These are phyloP conservation scores for Fraxinus baroniana DNA, from an alignment of 305 asterid genomes.

Conservation along the genomic window DNA sequence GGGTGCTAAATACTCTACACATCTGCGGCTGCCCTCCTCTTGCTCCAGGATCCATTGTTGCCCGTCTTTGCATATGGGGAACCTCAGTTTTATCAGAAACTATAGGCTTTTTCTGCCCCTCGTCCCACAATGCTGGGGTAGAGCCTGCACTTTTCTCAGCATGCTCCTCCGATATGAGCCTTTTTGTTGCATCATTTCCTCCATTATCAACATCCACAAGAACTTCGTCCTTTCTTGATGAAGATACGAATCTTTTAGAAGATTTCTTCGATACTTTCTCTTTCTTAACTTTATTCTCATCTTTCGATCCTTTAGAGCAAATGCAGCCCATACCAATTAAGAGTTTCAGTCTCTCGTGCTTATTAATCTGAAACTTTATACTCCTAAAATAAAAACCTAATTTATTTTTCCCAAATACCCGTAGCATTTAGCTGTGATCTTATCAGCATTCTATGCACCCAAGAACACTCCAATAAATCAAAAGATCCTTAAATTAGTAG, in stretches of 20 bases:
- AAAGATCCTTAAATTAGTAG: constrained; percentile 15
- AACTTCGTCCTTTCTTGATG: constrained; percentile 53
- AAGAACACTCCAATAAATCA: constrained; percentile 14
- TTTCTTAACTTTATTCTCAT: constrained; percentile 36
- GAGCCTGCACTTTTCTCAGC: constrained; percentile 61
- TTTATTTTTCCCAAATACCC: constrained; percentile 27
- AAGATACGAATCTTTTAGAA: constrained; percentile 43
- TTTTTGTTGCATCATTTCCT: constrained; percentile 56
- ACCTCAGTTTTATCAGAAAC: constrained; percentile 42
- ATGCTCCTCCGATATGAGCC: constrained; percentile 55
- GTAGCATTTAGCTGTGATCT: constrained; percentile 33
- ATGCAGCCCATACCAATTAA: constrained; percentile 69
- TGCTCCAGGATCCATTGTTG: constrained; percentile 24
- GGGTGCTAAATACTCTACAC: constrained; percentile 51
- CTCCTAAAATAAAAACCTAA: constrained; percentile 28
- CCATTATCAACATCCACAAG: constrained; percentile 57
- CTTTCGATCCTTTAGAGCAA: constrained; percentile 61
- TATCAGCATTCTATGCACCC: constrained; percentile 34
- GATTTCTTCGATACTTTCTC: constrained; percentile 53
- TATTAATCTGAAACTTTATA: constrained; percentile 33
- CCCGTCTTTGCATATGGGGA: constrained; percentile 33
- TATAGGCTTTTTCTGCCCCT: constrained; percentile 41
- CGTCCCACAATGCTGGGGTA: constrained; percentile 53
- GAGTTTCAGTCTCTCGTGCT: constrained; percentile 31
- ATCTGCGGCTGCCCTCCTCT: constrained; percentile 54